Evolutionary conservation across 2,329 filamentous ascomycete species (phyloP).

Genomic region (Diplodia scrobiculata): DNA sequence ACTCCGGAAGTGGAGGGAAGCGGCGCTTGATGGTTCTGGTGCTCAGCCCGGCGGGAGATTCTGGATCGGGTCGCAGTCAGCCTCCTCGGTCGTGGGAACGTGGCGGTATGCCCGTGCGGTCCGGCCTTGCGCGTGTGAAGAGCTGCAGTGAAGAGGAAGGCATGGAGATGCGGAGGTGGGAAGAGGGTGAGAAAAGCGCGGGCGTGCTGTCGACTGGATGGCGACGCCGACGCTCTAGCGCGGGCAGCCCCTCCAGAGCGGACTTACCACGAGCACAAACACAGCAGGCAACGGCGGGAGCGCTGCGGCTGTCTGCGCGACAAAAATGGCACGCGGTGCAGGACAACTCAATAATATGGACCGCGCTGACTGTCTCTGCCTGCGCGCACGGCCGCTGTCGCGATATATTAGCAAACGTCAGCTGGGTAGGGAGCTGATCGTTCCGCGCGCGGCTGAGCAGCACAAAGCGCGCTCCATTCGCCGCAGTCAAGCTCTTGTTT

Average conservation of each 20-base stretch:
- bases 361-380: constrained; percentile 8
- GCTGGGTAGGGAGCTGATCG: constrained; percentile 21
- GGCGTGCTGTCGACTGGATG: constrained; percentile 3
- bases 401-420: constrained; percentile 26
- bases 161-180: constrained; percentile 16
- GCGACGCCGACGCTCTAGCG: background rate
- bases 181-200: constrained; percentile 13
- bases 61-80: constrained; percentile 25
- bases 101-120: constrained; percentile 20
- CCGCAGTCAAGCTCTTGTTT: constrained; percentile 25
- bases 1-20: constrained; percentile 23
- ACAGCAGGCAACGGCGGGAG: background rate
- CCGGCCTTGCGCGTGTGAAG: constrained; percentile 15
- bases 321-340: constrained; percentile 22
- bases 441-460: constrained; percentile 27
- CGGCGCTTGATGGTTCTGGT: constrained; percentile 10
- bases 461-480: constrained; percentile 18
- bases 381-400: constrained; percentile 13
- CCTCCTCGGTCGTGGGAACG: constrained; percentile 19
- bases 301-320: constrained; percentile 4
- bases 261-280: constrained; percentile 10
- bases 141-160: constrained; percentile 1
- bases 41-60: constrained; percentile 20
- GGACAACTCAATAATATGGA: constrained; percentile 8
- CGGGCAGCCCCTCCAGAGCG: background rate